A percentile compares a stretch with the other conserved stretches of the same genome.
Evolutionary conservation across 176 grass and related monocot genomes (phyloP).

Genomic region (Raddia distichophylla): DNA sequence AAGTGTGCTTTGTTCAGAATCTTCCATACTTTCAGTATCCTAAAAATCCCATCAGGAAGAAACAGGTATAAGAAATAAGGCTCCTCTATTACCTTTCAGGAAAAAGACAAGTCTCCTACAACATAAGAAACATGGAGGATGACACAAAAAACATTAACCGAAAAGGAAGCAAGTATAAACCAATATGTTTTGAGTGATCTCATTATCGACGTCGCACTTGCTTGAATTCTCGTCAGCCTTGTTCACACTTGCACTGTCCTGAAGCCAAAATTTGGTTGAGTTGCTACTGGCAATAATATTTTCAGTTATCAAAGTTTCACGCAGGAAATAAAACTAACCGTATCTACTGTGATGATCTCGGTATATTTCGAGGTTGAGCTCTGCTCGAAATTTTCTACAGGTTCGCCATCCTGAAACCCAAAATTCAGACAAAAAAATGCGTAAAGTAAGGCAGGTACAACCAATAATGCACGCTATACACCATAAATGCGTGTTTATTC

Average conservation of each 20-base stretch:
- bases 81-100: no score
- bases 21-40: slow-evolving; percentile 19
- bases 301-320: not conserved
- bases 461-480: not conserved
- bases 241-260: slow-evolving; percentile 7
- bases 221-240: not conserved
- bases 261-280: not conserved
- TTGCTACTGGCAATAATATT: no score
- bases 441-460: not conserved
- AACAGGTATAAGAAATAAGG: not conserved
- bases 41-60: slow-evolving; percentile 29
- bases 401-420: not conserved
- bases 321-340: not conserved
- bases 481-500: no score
- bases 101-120: not conserved
- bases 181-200: not conserved
- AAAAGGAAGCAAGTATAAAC: slow-evolving; percentile 1
- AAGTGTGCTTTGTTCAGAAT: slow-evolving; percentile 14
- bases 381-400: not conserved
- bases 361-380: not conserved
- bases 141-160: not conserved
- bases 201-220: not conserved
- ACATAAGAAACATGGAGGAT: not conserved
- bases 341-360: not conserved
- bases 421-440: not conserved